These are phyloP conservation scores for Aquilaria yunnanensis DNA, from an alignment of 345 rosid species.

Conservation along the genomic window DNA sequence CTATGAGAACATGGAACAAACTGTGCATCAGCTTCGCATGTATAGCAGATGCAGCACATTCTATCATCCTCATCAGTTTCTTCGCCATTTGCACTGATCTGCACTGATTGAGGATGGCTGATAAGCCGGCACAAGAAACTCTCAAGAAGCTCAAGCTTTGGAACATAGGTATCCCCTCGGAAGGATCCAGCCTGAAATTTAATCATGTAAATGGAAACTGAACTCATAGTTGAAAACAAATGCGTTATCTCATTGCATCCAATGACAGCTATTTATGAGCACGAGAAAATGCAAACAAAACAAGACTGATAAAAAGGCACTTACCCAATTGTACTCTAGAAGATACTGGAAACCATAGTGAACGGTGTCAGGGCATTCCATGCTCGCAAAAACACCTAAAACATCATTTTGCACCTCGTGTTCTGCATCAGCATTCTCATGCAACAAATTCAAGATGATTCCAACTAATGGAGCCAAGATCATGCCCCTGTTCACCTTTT, in stretches of 20 bases:
- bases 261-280: not conserved
- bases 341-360: conserved; percentile 78
- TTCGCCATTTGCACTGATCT: conserved; percentile 17
- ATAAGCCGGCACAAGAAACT: conserved; percentile 56
- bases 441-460: conserved; percentile 84
- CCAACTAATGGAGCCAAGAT: conserved; percentile 85
- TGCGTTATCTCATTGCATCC: too few relatives aligned
- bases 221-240: too few relatives aligned
- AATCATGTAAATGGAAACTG: not conserved
- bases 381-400: conserved; percentile 65
- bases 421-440: conserved; percentile 39
- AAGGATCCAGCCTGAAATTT: conserved; percentile 55
- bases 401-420: conserved; percentile 48
- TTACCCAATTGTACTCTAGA: conserved; percentile 82
- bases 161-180: conserved; percentile 43
- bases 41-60: conserved; percentile 85
- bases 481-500: conserved; percentile 74
- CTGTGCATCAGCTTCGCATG: conserved; percentile 53
- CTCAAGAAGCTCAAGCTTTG: conserved; percentile 56
- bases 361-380: conserved; percentile 79
- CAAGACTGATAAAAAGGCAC: conserved; percentile 16
- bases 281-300: not conserved
- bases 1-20: conserved; percentile 77
- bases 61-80: conserved; percentile 45
- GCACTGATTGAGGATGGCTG: conserved; percentile 35